phyloP scores from a whole-genome alignment of 2,329 filamentous ascomycete genomes.

The Calonectria pauciramosa region DNA sequence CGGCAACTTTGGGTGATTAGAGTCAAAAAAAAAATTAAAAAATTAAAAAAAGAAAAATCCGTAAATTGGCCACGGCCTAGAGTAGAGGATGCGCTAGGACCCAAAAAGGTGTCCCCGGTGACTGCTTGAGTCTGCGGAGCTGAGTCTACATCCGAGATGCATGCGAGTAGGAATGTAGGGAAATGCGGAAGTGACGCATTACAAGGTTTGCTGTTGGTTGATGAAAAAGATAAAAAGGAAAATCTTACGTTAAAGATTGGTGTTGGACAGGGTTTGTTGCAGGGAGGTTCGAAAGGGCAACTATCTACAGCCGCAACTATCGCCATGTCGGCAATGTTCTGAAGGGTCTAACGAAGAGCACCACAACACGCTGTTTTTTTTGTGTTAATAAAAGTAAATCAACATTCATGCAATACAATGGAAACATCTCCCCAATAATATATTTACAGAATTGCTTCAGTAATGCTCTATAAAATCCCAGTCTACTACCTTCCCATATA shows the following conservation, averaged over 20 bases:
- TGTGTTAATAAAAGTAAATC: no score
- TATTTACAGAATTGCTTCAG: neutral
- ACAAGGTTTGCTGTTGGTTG: neutral
- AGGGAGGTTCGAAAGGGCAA: no score
- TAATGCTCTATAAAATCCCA: neutral
- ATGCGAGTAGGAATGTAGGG: neutral
- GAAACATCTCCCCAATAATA: neutral
- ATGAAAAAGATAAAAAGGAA: neutral
- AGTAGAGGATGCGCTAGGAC: neutral
- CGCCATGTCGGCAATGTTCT: neutral
- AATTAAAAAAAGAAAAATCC: neutral
- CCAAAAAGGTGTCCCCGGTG: neutral
- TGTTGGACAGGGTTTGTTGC: neutral
- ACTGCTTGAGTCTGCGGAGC: neutral
- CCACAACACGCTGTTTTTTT: no score
- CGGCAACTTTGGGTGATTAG: neutral
- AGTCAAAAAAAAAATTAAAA: neutral
- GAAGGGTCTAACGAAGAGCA: neutral
- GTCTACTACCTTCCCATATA: neutral
- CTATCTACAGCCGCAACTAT: no score
- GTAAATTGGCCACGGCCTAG: neutral
- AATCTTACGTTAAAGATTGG: constrained; percentile 1
- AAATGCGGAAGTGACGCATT: neutral
- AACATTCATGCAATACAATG: neutral
- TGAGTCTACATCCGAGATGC: neutral